phyloP scores from a whole-genome alignment of 2,329 filamentous ascomycete genomes.

The Meredithiella fracta region DNA sequence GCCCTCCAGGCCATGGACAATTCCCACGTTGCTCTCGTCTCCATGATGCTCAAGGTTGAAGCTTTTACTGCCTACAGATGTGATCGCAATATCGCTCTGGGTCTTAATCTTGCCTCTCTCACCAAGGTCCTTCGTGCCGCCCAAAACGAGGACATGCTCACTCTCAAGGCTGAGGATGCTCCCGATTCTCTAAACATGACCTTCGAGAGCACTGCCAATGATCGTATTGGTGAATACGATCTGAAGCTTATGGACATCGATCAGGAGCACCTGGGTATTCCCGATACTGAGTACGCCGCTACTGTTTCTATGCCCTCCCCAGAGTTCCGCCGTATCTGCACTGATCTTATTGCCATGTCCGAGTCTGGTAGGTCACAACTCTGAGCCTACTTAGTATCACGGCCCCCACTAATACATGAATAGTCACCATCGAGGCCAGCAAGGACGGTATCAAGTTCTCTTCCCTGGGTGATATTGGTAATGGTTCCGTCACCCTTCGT shows the following conservation, averaged over 20 bases:
- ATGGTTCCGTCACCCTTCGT: constrained; percentile 80
- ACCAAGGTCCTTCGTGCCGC: constrained; percentile 94
- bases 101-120: constrained; percentile 89
- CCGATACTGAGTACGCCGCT: constrained; percentile 94
- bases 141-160: constrained; percentile 82
- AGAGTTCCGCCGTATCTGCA: constrained; percentile 91
- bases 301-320: constrained; percentile 73
- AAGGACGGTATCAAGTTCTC: constrained; percentile 97
- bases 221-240: constrained; percentile 95
- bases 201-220: constrained; percentile 78
- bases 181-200: constrained; percentile 90
- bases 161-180: constrained; percentile 91
- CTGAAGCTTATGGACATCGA: constrained; percentile 99
- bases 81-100: constrained; percentile 96
- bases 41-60: constrained; percentile 96
- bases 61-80: constrained; percentile 90
- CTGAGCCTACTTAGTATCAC: not conserved
- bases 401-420: not conserved
- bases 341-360: constrained; percentile 78
- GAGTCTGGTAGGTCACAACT: constrained; percentile 61
- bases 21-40: constrained; percentile 95
- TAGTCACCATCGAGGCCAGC: constrained; percentile 86
- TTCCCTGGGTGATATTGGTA: constrained; percentile 88
- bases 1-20: constrained; percentile 99
- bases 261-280: constrained; percentile 96